Evolutionary conservation across 805 yeast genomes (phyloP).

Genomic region (Candida khao-thaluensis): DNA sequence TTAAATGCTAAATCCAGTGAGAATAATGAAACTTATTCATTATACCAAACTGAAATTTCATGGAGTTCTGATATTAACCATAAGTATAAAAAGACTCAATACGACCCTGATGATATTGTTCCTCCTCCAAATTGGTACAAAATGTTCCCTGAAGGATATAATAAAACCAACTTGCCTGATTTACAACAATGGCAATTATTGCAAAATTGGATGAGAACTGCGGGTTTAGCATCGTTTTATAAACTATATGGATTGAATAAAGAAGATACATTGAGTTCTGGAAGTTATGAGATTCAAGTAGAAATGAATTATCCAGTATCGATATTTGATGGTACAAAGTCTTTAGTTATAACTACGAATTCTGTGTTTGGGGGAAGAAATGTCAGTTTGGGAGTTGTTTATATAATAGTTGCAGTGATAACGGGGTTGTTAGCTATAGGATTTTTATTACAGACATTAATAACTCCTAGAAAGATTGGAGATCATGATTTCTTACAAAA

Average conservation of each 20-base stretch:
- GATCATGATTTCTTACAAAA: constrained; percentile 62
- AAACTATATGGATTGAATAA: constrained; percentile 79
- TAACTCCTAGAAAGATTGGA: constrained; percentile 82
- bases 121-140: constrained; percentile 95
- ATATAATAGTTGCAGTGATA: constrained; percentile 78
- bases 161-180: constrained; percentile 76
- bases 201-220: constrained; percentile 98
- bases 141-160: constrained; percentile 83
- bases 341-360: constrained; percentile 76
- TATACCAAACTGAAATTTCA: constrained; percentile 64
- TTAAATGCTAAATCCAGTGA: constrained; percentile 45
- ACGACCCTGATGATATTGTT: constrained; percentile 65
- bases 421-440: constrained; percentile 68
- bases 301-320: constrained; percentile 80
- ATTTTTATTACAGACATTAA: constrained; percentile 76
- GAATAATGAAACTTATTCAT: constrained; percentile 41
- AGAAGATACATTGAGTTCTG: constrained; percentile 52
- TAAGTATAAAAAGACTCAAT: constrained; percentile 70
- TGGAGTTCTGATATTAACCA: constrained; percentile 74
- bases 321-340: constrained; percentile 85
- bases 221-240: constrained; percentile 86
- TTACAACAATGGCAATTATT: constrained; percentile 75
- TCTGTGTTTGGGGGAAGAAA: constrained; percentile 87
- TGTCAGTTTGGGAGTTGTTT: constrained; percentile 79
- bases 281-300: constrained; percentile 68